A percentile compares a stretch with the other conserved stretches of the same genome.
Conservation (phyloP, 1,139 yeast species). For the Saccharomyces uvarum region DNA sequence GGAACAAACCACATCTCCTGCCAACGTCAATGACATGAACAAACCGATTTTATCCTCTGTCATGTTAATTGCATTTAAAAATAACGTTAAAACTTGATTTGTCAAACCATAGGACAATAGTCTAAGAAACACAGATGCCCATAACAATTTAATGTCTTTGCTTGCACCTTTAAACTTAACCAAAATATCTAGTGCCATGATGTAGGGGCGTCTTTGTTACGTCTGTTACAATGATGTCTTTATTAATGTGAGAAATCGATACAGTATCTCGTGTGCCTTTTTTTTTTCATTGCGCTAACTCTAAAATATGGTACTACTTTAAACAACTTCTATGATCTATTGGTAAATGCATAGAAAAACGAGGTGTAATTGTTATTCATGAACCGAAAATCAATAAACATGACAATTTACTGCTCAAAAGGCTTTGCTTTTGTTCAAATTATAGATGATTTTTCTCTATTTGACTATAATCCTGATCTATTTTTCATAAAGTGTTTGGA, state of each 20-base stretch:
- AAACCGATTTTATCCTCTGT: slow-evolving; percentile 57
- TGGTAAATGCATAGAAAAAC: background rate
- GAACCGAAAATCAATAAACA: background rate
- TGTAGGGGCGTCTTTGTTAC: background rate
- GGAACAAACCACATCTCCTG: slow-evolving; percentile 74
- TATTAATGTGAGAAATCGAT: background rate
- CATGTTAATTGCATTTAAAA: slow-evolving; percentile 49
- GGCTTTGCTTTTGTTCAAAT: background rate
- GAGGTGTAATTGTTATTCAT: background rate
- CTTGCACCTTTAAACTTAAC: slow-evolving; percentile 23
- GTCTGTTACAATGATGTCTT: background rate
- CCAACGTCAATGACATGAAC: slow-evolving; percentile 74
- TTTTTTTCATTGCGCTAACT: background rate
- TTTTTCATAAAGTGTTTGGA: background rate
- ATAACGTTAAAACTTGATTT: slow-evolving; percentile 70
- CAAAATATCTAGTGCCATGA: background rate
- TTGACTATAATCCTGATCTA: no score
- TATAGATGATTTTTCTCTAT: background rate
- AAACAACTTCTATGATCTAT: background rate
- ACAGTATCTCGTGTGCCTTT: background rate
- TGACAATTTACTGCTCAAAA: background rate
- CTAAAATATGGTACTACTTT: background rate
- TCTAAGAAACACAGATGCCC: slow-evolving; percentile 65
- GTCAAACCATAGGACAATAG: slow-evolving; percentile 76
- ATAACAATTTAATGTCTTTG: slow-evolving; percentile 55